These are phyloP conservation scores for Yamadazyma nakazawae DNA, from an alignment of 805 yeast genomes.

Conservation along the genomic window DNA sequence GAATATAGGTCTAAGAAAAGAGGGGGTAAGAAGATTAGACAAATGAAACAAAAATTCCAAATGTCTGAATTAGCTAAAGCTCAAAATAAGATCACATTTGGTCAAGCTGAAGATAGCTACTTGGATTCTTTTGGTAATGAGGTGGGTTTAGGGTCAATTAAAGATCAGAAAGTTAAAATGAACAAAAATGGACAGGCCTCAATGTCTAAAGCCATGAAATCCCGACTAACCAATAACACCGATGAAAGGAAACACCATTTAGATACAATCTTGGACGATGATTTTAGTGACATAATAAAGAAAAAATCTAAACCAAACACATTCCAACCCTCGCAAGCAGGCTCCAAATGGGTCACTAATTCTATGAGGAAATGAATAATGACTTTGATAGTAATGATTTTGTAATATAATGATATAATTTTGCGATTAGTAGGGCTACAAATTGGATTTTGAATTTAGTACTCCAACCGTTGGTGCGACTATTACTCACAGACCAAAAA, in stretches of 20 bases:
- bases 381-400: background rate
- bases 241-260: constrained; percentile 13
- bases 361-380: constrained; percentile 5
- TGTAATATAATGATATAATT: background rate
- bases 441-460: background rate
- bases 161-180: constrained; percentile 23
- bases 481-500: constrained; percentile 8
- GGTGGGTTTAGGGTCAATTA: constrained; percentile 71
- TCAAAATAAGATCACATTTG: constrained; percentile 83
- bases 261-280: constrained; percentile 11
- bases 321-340: background rate
- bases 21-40: constrained; percentile 80
- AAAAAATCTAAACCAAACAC: background rate
- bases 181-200: constrained; percentile 52
- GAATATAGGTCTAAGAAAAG: constrained; percentile 78
- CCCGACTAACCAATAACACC: constrained; percentile 33
- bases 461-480: constrained; percentile 1
- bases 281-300: constrained; percentile 2
- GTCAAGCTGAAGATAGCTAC: constrained; percentile 61
- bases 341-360: constrained; percentile 10
- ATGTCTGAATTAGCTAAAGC: constrained; percentile 79
- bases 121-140: constrained; percentile 75
- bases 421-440: background rate
- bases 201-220: constrained; percentile 58
- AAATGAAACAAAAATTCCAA: constrained; percentile 75